These are phyloP conservation scores for Durio zibethinus DNA, from an alignment of 345 rosid genomes.

Conservation along the genomic window DNA sequence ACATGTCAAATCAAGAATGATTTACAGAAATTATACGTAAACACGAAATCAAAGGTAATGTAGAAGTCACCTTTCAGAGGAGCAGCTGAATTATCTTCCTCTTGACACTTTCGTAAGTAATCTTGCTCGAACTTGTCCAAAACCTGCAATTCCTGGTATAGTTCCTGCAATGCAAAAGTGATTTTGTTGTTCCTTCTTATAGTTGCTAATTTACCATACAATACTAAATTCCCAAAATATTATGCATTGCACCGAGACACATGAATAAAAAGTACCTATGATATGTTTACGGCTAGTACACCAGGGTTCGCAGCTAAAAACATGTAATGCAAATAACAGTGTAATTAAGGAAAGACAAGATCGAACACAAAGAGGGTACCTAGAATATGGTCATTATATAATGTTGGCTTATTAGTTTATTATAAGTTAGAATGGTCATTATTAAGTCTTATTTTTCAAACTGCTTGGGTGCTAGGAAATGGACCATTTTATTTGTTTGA, in stretches of 20 bases:
- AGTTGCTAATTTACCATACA: background rate
- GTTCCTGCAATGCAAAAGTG: constrained; percentile 41
- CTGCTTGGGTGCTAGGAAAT: background rate
- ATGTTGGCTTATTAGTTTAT: background rate
- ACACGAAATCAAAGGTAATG: background rate
- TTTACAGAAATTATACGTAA: background rate
- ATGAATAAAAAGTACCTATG: background rate
- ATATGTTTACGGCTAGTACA: background rate
- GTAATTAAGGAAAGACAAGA: background rate
- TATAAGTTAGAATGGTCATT: background rate
- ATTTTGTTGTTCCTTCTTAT: background rate
- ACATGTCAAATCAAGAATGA: background rate
- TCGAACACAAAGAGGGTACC: background rate
- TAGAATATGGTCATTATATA: background rate
- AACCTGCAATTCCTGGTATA: constrained; percentile 65
- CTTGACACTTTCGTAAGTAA: constrained; percentile 49
- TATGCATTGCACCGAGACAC: background rate
- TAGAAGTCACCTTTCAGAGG: constrained; percentile 48
- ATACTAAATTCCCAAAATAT: background rate
- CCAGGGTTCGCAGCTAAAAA: background rate
- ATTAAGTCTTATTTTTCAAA: background rate
- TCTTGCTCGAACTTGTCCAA: constrained; percentile 70
- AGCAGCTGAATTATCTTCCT: constrained; percentile 37
- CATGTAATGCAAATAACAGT: background rate
- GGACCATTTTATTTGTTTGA: background rate